Conservation (phyloP, 1,139 yeast species). For the Geotrichum cucujoidarum region DNA sequence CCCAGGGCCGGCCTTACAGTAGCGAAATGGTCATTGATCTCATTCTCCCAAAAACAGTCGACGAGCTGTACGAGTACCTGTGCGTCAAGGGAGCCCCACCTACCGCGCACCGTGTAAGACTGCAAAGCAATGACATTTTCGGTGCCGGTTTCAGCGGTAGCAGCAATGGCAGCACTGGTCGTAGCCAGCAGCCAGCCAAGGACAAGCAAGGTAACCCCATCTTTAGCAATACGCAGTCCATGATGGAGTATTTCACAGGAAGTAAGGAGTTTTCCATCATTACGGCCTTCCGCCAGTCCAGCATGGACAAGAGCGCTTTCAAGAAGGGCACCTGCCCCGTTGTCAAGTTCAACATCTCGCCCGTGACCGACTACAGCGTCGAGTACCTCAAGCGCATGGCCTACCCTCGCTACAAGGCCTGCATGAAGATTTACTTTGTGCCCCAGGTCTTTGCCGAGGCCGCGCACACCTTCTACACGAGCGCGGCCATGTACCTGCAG, state of each 20-base stretch:
- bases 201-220: neutral
- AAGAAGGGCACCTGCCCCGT: conserved; percentile 21
- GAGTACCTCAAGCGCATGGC: conserved; percentile 20
- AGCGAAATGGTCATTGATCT: conserved; percentile 19
- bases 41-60: conserved; percentile 15
- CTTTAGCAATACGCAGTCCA: conserved; percentile 12
- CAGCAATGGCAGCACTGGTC: neutral
- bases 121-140: neutral
- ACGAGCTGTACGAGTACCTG: conserved; percentile 12
- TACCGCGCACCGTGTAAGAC: conserved; percentile 13
- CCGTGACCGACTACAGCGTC: conserved; percentile 16
- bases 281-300: conserved; percentile 18
- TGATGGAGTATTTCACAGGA: conserved; percentile 13
- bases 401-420: conserved; percentile 18
- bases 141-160: neutral
- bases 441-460: conserved; percentile 7
- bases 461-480: conserved; percentile 11
- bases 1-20: conserved; percentile 19
- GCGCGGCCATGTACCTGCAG: conserved; percentile 16
- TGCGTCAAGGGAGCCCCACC: conserved; percentile 13
- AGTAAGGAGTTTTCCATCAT: conserved; percentile 14
- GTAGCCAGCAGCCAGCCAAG: neutral
- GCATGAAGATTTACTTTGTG: conserved; percentile 18
- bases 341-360: conserved; percentile 17
- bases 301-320: conserved; percentile 9